Conservation (phyloP, 176 grass and related monocot species). For the Pontederia crassipes region DNA sequence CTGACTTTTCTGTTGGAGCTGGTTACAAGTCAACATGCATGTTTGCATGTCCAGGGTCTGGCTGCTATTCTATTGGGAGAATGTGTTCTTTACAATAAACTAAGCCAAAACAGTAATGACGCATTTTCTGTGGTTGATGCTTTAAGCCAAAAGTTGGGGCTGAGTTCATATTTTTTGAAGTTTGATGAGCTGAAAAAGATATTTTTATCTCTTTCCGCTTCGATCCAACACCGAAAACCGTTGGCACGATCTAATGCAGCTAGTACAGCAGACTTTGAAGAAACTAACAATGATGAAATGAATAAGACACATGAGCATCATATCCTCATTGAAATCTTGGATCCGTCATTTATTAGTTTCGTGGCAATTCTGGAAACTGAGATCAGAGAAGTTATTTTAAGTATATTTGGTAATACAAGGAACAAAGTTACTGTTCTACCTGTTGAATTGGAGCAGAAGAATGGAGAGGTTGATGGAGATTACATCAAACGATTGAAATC, state of each 20-base stretch:
- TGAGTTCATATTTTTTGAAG: conserved; percentile 68
- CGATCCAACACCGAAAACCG: conserved; percentile 43
- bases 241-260: conserved; percentile 72
- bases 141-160: conserved; percentile 81
- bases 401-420: conserved; percentile 69
- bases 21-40: conserved; percentile 50
- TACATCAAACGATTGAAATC: conserved; percentile 76
- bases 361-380: conserved; percentile 64
- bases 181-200: conserved; percentile 74
- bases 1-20: conserved; percentile 81
- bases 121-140: conserved; percentile 75
- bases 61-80: conserved; percentile 80
- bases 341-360: conserved; percentile 53
- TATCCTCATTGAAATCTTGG: conserved; percentile 71
- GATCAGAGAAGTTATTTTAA: conserved; percentile 79
- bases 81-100: conserved; percentile 76
- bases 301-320: conserved; percentile 52
- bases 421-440: conserved; percentile 65
- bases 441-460: conserved; percentile 77
- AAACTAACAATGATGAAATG: conserved; percentile 62
- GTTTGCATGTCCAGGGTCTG: conserved; percentile 61
- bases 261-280: conserved; percentile 60
- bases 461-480: conserved; percentile 65
- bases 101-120: conserved; percentile 56
- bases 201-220: conserved; percentile 29